These are phyloP conservation scores for Leccinum aurantiacum DNA, from an alignment of 768 basidiomycete genomes.

Conservation along the genomic window DNA sequence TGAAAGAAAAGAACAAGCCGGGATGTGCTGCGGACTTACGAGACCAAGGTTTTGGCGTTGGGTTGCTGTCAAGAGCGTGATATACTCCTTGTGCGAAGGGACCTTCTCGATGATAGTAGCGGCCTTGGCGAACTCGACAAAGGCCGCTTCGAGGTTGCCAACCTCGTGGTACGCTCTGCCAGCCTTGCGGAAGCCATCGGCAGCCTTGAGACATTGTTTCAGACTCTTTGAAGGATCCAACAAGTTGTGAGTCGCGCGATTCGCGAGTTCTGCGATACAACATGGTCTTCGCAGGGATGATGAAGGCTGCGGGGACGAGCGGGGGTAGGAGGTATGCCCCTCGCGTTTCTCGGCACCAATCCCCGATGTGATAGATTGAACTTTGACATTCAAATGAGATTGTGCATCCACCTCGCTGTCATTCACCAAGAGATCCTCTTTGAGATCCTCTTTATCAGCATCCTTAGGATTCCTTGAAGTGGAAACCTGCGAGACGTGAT, in stretches of 20 bases:
- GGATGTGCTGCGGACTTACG: conserved; percentile 49
- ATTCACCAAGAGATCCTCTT: too few relatives aligned
- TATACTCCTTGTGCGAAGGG: conserved; percentile 70
- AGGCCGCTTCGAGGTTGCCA: conserved; percentile 68
- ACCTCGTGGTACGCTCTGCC: conserved; percentile 47
- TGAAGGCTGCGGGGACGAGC: conserved; percentile 16
- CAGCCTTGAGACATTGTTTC: conserved; percentile 65
- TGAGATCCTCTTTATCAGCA: too few relatives aligned
- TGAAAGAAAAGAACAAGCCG: neutral
- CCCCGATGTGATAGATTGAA: too few relatives aligned
- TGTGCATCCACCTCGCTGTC: too few relatives aligned
- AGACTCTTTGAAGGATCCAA: conserved; percentile 60
- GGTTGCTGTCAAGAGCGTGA: conserved; percentile 47
- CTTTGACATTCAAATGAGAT: too few relatives aligned
- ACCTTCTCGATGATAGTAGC: conserved; percentile 79
- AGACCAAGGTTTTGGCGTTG: conserved; percentile 68
- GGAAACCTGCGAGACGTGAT: too few relatives aligned
- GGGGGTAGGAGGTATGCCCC: conserved; percentile 17
- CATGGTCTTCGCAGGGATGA: conserved; percentile 43
- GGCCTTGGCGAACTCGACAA: conserved; percentile 68
- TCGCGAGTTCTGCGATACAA: conserved; percentile 66
- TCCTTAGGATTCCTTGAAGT: too few relatives aligned
- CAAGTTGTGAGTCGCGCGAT: conserved; percentile 52
- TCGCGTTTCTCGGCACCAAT: too few relatives aligned
- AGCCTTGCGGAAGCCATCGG: conserved; percentile 59